Evolutionary conservation across 2,329 filamentous ascomycete genomes (phyloP).

Genomic region (Penicillium brasilianum): DNA sequence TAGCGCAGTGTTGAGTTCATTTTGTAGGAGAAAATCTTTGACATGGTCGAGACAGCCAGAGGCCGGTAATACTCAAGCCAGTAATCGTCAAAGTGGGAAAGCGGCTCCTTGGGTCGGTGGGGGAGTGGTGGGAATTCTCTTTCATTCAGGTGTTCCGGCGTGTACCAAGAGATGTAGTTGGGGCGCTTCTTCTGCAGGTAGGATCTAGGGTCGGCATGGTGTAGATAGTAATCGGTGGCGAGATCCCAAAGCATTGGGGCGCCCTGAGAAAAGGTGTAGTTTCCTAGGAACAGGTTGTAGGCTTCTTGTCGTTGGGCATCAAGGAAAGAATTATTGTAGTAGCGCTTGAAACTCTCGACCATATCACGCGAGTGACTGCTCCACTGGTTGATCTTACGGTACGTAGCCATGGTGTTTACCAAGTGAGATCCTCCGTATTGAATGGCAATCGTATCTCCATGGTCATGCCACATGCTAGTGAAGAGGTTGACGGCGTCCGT

Average conservation of each 20-base stretch:
- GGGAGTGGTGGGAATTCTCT: constrained; percentile 60
- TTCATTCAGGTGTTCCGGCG: constrained; percentile 70
- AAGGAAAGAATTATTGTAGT: constrained; percentile 98
- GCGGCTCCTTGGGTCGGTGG: constrained; percentile 36
- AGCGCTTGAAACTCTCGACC: constrained; percentile 98
- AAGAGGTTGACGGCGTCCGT: constrained; percentile 96
- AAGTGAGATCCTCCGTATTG: constrained; percentile 97
- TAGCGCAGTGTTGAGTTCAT: constrained; percentile 89
- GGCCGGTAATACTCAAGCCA: constrained; percentile 98
- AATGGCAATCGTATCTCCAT: constrained; percentile 95
- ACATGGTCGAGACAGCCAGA: constrained; percentile 81
- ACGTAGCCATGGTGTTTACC: constrained; percentile 99
- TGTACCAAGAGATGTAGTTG: constrained; percentile 91
- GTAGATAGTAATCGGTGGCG: constrained; percentile 91
- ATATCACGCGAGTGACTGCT: constrained; percentile 96
- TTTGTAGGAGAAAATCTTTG: constrained; percentile 89
- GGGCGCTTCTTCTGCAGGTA: constrained; percentile 68
- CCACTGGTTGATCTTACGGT: constrained; percentile 99
- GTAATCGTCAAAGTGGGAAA: constrained; percentile 80
- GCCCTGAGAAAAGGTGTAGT: constrained; percentile 85
- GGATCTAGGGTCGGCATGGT: constrained; percentile 80
- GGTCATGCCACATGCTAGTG: constrained; percentile 97
- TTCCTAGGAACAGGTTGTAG: constrained; percentile 95
- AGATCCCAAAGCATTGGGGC: constrained; percentile 98
- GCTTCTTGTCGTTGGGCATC: constrained; percentile 98